phyloP scores from a whole-genome alignment of 2,329 filamentous ascomycete genomes.

The Aspergillus sclerotialis region DNA sequence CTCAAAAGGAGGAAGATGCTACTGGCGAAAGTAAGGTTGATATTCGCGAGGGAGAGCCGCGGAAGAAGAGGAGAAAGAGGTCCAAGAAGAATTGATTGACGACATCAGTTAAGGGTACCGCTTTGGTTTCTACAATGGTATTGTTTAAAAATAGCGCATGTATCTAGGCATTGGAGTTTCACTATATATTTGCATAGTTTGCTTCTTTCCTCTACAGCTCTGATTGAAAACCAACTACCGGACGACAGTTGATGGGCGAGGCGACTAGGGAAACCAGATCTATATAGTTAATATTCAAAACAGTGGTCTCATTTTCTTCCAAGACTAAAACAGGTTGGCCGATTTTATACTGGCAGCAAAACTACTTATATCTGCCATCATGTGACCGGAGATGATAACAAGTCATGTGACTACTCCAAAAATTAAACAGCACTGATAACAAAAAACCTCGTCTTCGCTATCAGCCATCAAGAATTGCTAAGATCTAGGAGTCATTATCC shows the following conservation, averaged over 20 bases:
- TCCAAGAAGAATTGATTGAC: constrained; percentile 34
- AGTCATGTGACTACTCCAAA: neutral
- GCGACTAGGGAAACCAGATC: too few species aligned
- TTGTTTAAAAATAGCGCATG: neutral
- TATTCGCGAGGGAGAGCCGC: constrained; percentile 34
- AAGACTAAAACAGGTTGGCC: too few species aligned
- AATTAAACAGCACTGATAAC: neutral
- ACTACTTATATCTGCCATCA: too few species aligned
- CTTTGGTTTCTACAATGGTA: neutral
- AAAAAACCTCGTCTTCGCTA: too few species aligned
- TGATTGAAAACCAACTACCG: too few species aligned
- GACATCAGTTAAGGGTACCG: neutral
- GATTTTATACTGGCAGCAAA: too few species aligned
- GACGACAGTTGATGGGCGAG: too few species aligned
- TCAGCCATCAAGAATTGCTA: neutral
- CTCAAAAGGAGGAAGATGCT: constrained; percentile 13
- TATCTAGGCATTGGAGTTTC: neutral
- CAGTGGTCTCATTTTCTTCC: too few species aligned
- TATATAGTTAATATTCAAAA: too few species aligned
- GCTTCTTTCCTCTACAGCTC: too few species aligned
- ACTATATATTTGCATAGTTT: too few species aligned
- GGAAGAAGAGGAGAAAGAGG: constrained; percentile 39
- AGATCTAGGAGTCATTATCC: neutral
- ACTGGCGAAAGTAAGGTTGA: constrained; percentile 28
- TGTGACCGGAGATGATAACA: too few species aligned